These are phyloP conservation scores for Citrus maxima DNA, from an alignment of 345 rosid species.

Conservation along the genomic window DNA sequence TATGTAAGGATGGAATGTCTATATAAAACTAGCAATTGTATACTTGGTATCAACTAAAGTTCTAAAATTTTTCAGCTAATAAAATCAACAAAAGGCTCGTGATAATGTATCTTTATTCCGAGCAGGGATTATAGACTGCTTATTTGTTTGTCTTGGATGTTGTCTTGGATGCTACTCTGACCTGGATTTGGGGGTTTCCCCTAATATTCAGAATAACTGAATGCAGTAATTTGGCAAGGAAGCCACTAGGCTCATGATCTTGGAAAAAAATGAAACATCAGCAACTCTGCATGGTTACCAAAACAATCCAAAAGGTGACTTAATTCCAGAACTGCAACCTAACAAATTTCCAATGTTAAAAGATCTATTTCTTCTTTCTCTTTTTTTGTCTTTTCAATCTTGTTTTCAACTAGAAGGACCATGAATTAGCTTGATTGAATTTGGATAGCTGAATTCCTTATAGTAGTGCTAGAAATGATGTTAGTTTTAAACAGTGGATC, in stretches of 20 bases:
- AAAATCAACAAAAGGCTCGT: not conserved
- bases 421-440: too few species aligned
- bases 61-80: not conserved
- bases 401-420: too few species aligned
- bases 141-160: not conserved
- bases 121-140: not conserved
- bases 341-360: too few species aligned
- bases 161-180: not conserved
- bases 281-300: not conserved
- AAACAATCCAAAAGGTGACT: not conserved
- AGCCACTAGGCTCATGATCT: not conserved
- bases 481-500: not conserved
- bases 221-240: not conserved
- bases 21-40: too few species aligned
- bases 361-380: too few species aligned
- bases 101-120: not conserved
- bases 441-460: too few species aligned
- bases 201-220: not conserved
- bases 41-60: not conserved
- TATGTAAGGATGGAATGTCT: not conserved
- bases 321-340: too few species aligned
- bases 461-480: not conserved
- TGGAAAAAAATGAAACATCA: not conserved
- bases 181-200: not conserved
- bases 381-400: too few species aligned